Evolutionary conservation across 768 basidiomycete species (phyloP).

Genomic region (Hygrophoropsis aurantiaca): DNA sequence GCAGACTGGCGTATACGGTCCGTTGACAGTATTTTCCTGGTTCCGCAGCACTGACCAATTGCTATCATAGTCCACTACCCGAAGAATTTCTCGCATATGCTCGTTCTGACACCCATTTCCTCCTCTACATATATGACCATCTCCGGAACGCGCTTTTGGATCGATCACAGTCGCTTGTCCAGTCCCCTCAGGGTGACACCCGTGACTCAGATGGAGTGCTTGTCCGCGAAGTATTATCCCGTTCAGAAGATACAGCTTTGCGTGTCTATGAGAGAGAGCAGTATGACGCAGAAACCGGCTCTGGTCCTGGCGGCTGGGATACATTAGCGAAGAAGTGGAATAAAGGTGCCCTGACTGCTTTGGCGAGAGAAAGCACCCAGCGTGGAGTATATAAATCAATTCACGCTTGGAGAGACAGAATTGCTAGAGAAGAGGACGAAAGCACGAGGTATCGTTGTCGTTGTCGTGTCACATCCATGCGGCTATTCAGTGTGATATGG

Average conservation of each 20-base stretch:
- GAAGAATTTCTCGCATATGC: slow-evolving; percentile 91
- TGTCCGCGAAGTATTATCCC: slow-evolving; percentile 62
- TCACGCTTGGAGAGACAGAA: slow-evolving; percentile 80
- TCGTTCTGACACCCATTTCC: slow-evolving; percentile 93
- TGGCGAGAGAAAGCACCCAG: slow-evolving; percentile 40
- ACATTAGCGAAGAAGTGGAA: slow-evolving; percentile 82
- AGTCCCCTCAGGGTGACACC: slow-evolving; percentile 22
- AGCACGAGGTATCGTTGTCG: slow-evolving; percentile 63
- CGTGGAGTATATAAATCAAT: slow-evolving; percentile 67
- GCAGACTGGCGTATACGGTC: slow-evolving; percentile 97
- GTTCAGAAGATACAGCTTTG: slow-evolving; percentile 77
- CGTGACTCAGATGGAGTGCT: slow-evolving; percentile 35
- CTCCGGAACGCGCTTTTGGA: slow-evolving; percentile 87
- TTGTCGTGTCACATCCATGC: no score
- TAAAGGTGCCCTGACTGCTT: slow-evolving; percentile 48
- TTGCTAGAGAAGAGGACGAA: slow-evolving; percentile 85
- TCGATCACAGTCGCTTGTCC: slow-evolving; percentile 43
- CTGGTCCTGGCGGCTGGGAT: slow-evolving; percentile 75
- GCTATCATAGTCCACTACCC: slow-evolving; percentile 62
- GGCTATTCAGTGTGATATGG: background rate
- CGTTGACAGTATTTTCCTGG: slow-evolving; percentile 12
- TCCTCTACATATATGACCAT: slow-evolving; percentile 89
- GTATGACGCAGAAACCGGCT: slow-evolving; percentile 67
- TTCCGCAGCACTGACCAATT: background rate
- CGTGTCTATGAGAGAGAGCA: slow-evolving; percentile 65